Base-by-base conservation (phyloP, 2,329 filamentous ascomycete species). In the Botrytis medusae region DNA sequence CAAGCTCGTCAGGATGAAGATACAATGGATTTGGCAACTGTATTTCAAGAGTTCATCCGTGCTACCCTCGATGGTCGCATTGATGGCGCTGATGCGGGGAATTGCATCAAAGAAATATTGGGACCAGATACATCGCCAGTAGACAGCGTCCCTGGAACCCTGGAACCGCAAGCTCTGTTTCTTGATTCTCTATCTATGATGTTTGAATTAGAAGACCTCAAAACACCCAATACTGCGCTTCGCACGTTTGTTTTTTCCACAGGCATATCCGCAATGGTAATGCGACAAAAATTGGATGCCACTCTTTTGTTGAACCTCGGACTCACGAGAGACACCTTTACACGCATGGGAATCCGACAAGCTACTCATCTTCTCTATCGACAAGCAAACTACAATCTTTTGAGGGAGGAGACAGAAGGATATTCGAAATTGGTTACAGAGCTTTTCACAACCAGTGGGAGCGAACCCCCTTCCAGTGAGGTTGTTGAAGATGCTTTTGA, bases 351-450 rank as follows among this genome's bases (percentile, higher is more conserved):
- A 25, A 94, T 97, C 76, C 91, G 95, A 72, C 94, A 97, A 80
- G 93, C 95, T 67, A 99, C 96, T 12, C 97, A 98, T 78, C 86
- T 96, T 7, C 87, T 99, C 0, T 99, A 99, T 82, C 92, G 95
- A 74, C 96, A 98, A 83, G 94, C 95, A 22, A 98, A 97, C 82
- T 98, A 97, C 85, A 99, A 99, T 79, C 85, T 99, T 12, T 85
- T 99, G 32, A 91, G 96, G 62, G 96, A 99, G 84, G 96, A 99
- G 83, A 94, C 94, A 0, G 96, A 99, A 83, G 96, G 97, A 59
- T 99, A 97, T 81, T 95, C 96, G 0, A 99, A 99, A 82, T 89
- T 99, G 64, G 90, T 97, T 74, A 98, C 95, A 0, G 96, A 99
- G 82, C 90, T 98, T 46, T 99, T 98, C 82, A 95, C 94, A 12